phyloP scores from a whole-genome alignment of 257 asterid species.

The Scutellaria minor region DNA sequence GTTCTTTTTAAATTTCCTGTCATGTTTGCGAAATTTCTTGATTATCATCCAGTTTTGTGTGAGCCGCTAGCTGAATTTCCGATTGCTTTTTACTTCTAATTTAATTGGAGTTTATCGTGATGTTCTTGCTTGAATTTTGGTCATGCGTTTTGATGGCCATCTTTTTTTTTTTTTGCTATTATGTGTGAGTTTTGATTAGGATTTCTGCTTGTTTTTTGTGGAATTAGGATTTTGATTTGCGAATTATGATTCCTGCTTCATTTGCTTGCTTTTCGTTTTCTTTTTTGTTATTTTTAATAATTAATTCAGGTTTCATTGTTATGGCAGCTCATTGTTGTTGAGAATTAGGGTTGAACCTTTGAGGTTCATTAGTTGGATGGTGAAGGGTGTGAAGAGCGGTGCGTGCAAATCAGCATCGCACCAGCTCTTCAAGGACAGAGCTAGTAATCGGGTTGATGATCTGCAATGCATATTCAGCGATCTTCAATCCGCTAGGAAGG shows the following conservation, averaged over 20 bases:
- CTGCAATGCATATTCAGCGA: conserved; percentile 86
- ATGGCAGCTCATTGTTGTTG: conserved; percentile 45
- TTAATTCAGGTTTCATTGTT: conserved; percentile 8
- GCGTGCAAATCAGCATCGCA: conserved; percentile 83
- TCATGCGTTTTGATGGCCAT: no score
- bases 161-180: no score
- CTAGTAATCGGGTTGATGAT: conserved; percentile 90
- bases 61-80: no score
- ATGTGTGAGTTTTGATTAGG: no score
- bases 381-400: conserved; percentile 78
- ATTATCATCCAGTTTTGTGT: conserved; percentile 22
- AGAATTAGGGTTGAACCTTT: conserved; percentile 12
- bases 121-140: no score
- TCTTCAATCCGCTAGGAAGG: conserved; percentile 86
- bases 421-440: conserved; percentile 90
- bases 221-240: not conserved
- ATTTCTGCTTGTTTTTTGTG: no score
- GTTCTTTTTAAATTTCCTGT: not conserved
- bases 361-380: conserved; percentile 53
- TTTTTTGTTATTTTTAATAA: not conserved
- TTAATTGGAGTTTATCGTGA: no score
- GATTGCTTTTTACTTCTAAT: no score
- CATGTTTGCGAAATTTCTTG: not conserved
- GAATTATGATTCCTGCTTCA: not conserved
- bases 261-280: not conserved